Evolutionary conservation across 2,329 filamentous ascomycete genomes (phyloP), one percentile per base, ranked within the genome.

Genomic region (Sclerotiophoma versabilis): DNA sequence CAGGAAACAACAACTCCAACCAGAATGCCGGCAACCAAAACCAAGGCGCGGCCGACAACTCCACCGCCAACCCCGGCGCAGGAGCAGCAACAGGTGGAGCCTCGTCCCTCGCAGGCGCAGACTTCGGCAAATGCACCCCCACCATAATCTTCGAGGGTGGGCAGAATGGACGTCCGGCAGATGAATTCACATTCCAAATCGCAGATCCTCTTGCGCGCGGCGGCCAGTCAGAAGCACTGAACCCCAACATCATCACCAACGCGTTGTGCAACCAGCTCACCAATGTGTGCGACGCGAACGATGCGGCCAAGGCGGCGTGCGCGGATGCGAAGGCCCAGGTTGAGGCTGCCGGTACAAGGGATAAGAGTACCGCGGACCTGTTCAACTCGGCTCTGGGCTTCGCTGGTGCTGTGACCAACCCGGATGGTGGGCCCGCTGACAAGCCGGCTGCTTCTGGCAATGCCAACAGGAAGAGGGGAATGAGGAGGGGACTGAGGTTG

Each of bases 211-310:
- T 83, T 15, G 82, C 88, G 53, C 80, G 80, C 60, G 77, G 84
- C 68, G 83, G 83, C 45, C 87, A 90, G 74, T 75, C 85, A 65
- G 87, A 89, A 69, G 86, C 87, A 8, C 79, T 89, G 38, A 89
- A 90, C 83, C 87, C 87, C 51, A 84, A 84, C 77, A 90, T 90
- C 79, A 90, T 90, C 79, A 88, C 86, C 71, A 89, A 88, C 80
- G 83, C 86, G 57, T 85, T 90, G 72, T 87, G 84, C 74, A 87
- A 90, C 74, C 85, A 89, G 77, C 80, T 90, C 54, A 81, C 75
- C 68, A 89, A 88, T 75, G 84, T 87, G 30, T 90, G 87, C 75
- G 76, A 78, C 32, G 87, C 87, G 47, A 86, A 86, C 68, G 79
- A 77, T 22, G 85, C 83, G 4, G 87, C 86, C 48, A 79, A 83